A percentile compares a stretch with the other conserved stretches of the same genome.
Evolutionary conservation across 2,329 filamentous ascomycete genomes (phyloP).

Genomic region (Colletotrichum sp.): DNA sequence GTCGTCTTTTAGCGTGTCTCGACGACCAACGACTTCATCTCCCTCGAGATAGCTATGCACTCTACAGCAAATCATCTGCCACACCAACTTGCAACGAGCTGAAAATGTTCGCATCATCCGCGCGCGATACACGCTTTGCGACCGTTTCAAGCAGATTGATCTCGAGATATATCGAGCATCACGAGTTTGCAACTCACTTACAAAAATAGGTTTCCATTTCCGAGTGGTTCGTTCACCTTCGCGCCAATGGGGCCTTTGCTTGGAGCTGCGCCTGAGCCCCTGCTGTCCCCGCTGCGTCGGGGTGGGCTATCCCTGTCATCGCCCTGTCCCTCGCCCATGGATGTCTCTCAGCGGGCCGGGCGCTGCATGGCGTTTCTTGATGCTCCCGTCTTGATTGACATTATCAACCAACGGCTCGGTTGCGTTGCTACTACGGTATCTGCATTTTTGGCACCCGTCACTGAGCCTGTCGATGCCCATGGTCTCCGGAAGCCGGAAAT

Average conservation of each 20-base stretch:
- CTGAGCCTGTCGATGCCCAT: not conserved
- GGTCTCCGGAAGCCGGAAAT: not conserved
- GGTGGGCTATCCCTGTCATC: conserved; percentile 1
- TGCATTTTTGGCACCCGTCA: not conserved
- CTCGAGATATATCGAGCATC: not conserved
- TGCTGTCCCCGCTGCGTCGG: conserved; percentile 9
- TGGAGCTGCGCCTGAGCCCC: conserved; percentile 11
- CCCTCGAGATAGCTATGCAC: not conserved
- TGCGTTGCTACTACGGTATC: not conserved
- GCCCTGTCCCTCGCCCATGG: not conserved
- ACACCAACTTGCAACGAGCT: not conserved
- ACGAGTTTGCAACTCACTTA: not conserved
- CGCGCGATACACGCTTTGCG: not conserved
- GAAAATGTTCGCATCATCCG: not conserved
- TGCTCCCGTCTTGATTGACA: not conserved
- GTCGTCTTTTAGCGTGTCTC: not conserved
- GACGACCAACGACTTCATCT: not conserved
- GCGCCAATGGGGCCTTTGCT: conserved; percentile 5
- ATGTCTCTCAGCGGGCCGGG: conserved; percentile 18
- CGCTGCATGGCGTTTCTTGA: conserved; percentile 14
- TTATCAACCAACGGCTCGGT: not conserved
- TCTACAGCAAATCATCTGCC: not conserved
- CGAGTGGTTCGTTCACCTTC: not conserved
- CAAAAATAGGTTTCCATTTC: conserved; percentile 10
- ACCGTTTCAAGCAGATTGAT: conserved; percentile 7